These are phyloP conservation scores for Zygosaccharomyces pseudobailii DNA, from an alignment of 1,139 yeast species.

Conservation along the genomic window DNA sequence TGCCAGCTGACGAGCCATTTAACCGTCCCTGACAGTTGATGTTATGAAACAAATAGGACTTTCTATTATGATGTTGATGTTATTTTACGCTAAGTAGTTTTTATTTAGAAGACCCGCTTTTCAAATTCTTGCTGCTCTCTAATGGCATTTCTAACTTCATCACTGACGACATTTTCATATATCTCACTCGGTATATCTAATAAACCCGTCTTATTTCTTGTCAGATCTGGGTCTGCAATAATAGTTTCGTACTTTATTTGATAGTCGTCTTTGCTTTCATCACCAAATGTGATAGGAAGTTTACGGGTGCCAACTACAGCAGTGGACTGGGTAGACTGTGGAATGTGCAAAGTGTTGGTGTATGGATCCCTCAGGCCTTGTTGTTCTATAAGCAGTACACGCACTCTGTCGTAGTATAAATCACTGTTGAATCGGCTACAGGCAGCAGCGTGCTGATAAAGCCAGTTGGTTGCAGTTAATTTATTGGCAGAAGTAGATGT, in stretches of 20 bases:
- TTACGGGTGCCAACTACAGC: constrained; percentile 36
- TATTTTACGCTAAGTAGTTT: not conserved
- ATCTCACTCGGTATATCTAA: constrained; percentile 51
- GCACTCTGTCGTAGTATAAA: constrained; percentile 55
- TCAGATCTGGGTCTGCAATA: constrained; percentile 44
- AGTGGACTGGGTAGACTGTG: constrained; percentile 71
- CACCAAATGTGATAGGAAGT: constrained; percentile 17
- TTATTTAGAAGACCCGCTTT: constrained; percentile 10
- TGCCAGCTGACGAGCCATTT: no score
- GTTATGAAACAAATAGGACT: no score
- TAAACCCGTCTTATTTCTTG: constrained; percentile 56
- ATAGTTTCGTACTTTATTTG: constrained; percentile 47
- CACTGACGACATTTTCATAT: constrained; percentile 54
- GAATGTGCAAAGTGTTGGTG: constrained; percentile 72
- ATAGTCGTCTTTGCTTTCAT: constrained; percentile 18
- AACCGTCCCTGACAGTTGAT: no score
- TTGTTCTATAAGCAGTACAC: constrained; percentile 39
- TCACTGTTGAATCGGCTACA: constrained; percentile 65
- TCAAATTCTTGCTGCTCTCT: constrained; percentile 61
- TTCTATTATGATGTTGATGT: not conserved
- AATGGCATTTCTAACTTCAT: constrained; percentile 57
- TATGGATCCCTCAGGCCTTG: constrained; percentile 76
- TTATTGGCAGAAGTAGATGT: constrained; percentile 41
- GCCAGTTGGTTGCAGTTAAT: constrained; percentile 74
- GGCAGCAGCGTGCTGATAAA: constrained; percentile 76